Evolutionary conservation across 2,329 filamentous ascomycete genomes (phyloP).

Genomic region (Exophiala mesophila): DNA sequence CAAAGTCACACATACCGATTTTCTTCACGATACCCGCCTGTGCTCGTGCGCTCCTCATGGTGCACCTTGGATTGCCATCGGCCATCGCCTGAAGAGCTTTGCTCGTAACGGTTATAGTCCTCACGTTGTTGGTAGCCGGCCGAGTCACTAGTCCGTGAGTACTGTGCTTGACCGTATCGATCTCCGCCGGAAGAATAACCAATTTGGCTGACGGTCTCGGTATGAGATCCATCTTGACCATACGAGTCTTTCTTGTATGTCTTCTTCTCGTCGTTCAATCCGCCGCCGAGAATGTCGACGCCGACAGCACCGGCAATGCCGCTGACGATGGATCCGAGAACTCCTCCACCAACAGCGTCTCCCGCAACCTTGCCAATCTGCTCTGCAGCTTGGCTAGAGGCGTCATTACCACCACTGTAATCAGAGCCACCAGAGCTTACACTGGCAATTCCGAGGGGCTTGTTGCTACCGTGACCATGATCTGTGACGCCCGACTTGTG

Average conservation of each 20-base stretch:
- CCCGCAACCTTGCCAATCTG: slow-evolving; percentile 47
- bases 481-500: slow-evolving; percentile 83
- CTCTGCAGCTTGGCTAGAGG: slow-evolving; percentile 10
- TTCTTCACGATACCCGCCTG: slow-evolving; percentile 18
- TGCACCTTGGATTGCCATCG: slow-evolving; percentile 16
- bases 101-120: slow-evolving; percentile 24
- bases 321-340: slow-evolving; percentile 61
- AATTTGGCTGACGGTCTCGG: slow-evolving; percentile 53
- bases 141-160: slow-evolving; percentile 25
- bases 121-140: slow-evolving; percentile 16
- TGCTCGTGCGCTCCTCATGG: slow-evolving; percentile 17
- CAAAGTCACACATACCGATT: slow-evolving; percentile 19
- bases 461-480: slow-evolving; percentile 78
- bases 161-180: slow-evolving; percentile 40
- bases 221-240: slow-evolving; percentile 57
- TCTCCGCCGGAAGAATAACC: slow-evolving; percentile 21
- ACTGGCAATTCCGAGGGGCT: slow-evolving; percentile 66
- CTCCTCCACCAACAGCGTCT: slow-evolving; percentile 59
- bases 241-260: slow-evolving; percentile 52
- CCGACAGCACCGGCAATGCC: slow-evolving; percentile 57
- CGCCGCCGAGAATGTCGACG: slow-evolving; percentile 56
- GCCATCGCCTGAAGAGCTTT: slow-evolving; percentile 12
- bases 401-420: slow-evolving; percentile 19
- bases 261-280: slow-evolving; percentile 52
- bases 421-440: slow-evolving; percentile 30